These are phyloP conservation scores for Draba incana DNA, from an alignment of 345 rosid genomes.

Conservation along the genomic window DNA sequence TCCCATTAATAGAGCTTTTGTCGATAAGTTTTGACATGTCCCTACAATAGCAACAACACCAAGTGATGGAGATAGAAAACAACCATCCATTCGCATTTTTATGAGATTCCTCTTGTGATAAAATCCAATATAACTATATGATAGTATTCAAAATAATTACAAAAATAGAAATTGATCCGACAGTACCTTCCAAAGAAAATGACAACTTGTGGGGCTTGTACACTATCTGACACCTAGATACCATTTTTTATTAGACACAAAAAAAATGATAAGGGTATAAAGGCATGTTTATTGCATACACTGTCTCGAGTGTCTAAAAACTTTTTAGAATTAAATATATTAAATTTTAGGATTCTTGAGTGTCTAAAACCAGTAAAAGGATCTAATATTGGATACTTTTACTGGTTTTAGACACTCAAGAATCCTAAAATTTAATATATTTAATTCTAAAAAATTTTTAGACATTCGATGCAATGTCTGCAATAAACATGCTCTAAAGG, in stretches of 20 bases:
- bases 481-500: no score
- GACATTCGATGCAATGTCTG: no score
- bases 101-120: conserved; percentile 36
- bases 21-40: conserved; percentile 33
- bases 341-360: no score
- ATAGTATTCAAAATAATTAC: conserved; percentile 27
- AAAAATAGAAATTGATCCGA: conserved; percentile 33
- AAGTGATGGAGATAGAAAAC: conserved; percentile 33
- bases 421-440: no score
- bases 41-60: conserved; percentile 39
- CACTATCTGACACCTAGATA: conserved; percentile 28
- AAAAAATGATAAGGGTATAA: conserved; percentile 26
- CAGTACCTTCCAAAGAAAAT: conserved; percentile 26
- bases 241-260: conserved; percentile 21
- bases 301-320: no score
- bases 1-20: conserved; percentile 34
- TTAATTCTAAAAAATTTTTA: no score
- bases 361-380: no score
- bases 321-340: no score
- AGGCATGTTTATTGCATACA: no score
- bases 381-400: no score
- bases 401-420: no score
- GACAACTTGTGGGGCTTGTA: conserved; percentile 38
- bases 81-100: conserved; percentile 36
- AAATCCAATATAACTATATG: conserved; percentile 25